Base-by-base conservation (phyloP, 768 basidiomycete species). In the Lactarius akahatsu region DNA sequence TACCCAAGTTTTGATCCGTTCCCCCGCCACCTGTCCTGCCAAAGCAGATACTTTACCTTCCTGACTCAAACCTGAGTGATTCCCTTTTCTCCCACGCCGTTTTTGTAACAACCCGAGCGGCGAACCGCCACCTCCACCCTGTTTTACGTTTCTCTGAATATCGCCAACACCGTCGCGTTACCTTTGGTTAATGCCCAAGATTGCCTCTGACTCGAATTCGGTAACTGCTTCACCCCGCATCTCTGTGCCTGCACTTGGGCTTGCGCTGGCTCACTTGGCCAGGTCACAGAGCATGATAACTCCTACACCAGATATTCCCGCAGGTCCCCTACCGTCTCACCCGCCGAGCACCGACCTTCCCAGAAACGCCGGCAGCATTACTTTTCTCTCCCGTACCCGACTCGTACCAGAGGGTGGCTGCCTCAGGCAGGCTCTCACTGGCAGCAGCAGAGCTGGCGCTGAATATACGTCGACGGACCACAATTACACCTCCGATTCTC, bases 1-100 rank as follows among this genome's bases (percentile, higher is more conserved):
- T 30, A 30, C 28, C 2, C 32, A 34, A 34, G 32, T 34, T 34
- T 34, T 1, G 32, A 34, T 34, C 32, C 7, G 32, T 1, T 34
- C 32, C 28, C 28, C 28, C 28, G 3, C 6, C 32, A 34, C 0
- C 7, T 2, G 6, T 0, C 32, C 32, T n/a, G n/a, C n/a, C n/a
- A n/a, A 34, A 34, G 32, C 1, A 1, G 32, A 34, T n/a, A n/a
- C n/a, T n/a, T n/a, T 34, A 5, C 9, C 32, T 34, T 47, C n/a
- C 96, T 18, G 88, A 6, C 81, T 95, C 70, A 91, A 91, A 34
- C 32, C 6, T 34, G 32, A 0, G 6, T 1, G 81, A 86, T 3
- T 95, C 32, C 32, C 93, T 94, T 20, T 86, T 86, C 16, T 76
- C 87, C 9, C 89, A 93, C 69, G 88, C 86, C 73, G 96, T 96